phyloP scores from a whole-genome alignment of 2,329 filamentous ascomycete genomes.

The Sporothrix dimorphospora region DNA sequence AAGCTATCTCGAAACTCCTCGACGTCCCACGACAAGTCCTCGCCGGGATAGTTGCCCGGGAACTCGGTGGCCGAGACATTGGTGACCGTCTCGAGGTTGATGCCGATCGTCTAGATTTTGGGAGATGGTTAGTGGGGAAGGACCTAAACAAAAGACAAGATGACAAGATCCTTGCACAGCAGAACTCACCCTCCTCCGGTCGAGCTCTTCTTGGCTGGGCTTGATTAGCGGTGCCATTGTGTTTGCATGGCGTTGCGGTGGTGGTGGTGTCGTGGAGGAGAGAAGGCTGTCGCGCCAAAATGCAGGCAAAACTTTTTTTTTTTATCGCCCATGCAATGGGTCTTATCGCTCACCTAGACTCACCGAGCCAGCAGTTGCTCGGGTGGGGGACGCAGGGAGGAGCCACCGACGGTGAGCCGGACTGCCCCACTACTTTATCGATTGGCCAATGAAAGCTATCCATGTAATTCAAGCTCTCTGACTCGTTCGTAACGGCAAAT shows the following conservation, averaged over 20 bases:
- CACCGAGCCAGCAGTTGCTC: neutral
- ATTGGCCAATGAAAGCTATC: constrained; percentile 28
- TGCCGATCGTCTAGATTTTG: constrained; percentile 72
- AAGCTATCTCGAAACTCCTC: constrained; percentile 49
- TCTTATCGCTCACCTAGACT: constrained; percentile 11
- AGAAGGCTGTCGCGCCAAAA: constrained; percentile 6
- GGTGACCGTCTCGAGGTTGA: constrained; percentile 88
- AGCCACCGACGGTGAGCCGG: neutral
- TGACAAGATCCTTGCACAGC: neutral
- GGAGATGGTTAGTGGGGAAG: neutral
- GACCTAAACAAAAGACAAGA: neutral
- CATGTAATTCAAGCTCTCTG: constrained; percentile 34
- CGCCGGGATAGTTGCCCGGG: constrained; percentile 85
- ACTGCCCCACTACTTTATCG: neutral
- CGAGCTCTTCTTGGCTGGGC: constrained; percentile 59
- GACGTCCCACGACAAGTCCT: constrained; percentile 64
- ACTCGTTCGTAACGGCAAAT: constrained; percentile 28
- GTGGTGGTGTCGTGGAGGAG: neutral
- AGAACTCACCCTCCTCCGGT: constrained; percentile 61
- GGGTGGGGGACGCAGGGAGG: constrained; percentile 1
- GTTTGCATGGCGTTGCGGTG: constrained; percentile 25
- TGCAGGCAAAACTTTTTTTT: constrained; percentile 24
- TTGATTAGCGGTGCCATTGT: constrained; percentile 49
- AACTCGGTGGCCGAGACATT: constrained; percentile 90
- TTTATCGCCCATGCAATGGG: neutral